These are phyloP conservation scores for Wickerhamomyces sydowiorum DNA, from an alignment of 805 yeast genomes.

Conservation along the genomic window DNA sequence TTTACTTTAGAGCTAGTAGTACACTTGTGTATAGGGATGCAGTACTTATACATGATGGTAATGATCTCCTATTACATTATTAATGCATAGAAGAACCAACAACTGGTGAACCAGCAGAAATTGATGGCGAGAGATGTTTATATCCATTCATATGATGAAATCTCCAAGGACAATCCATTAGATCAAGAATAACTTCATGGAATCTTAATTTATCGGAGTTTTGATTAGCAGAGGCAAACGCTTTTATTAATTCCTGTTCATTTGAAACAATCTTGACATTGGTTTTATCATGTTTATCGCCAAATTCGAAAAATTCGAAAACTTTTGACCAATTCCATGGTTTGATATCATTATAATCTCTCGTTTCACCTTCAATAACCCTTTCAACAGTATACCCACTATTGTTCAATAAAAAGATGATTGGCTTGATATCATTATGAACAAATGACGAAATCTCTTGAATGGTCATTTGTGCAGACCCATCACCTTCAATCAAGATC, in stretches of 20 bases:
- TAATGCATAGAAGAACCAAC: background rate
- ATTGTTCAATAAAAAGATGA: conserved; percentile 74
- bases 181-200: conserved; percentile 54
- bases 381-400: conserved; percentile 90
- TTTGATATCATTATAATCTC: conserved; percentile 77
- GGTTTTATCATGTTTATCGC: conserved; percentile 34
- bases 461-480: conserved; percentile 90
- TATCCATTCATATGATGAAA: conserved; percentile 37
- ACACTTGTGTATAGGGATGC: no score
- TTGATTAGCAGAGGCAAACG: conserved; percentile 28
- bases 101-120: background rate
- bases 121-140: conserved; percentile 16
- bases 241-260: conserved; percentile 33
- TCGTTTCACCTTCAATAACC: conserved; percentile 70
- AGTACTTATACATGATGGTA: background rate
- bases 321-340: conserved; percentile 82
- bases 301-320: conserved; percentile 50
- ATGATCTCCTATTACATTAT: background rate
- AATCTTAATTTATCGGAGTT: conserved; percentile 34
- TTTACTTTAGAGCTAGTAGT: no score
- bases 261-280: conserved; percentile 27
- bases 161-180: conserved; percentile 62
- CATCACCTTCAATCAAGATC: conserved; percentile 82
- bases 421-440: conserved; percentile 55
- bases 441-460: conserved; percentile 73